These are phyloP conservation scores for Penicillium turbatum DNA, from an alignment of 495 filamentous ascomycete genomes.

Conservation along the genomic window DNA sequence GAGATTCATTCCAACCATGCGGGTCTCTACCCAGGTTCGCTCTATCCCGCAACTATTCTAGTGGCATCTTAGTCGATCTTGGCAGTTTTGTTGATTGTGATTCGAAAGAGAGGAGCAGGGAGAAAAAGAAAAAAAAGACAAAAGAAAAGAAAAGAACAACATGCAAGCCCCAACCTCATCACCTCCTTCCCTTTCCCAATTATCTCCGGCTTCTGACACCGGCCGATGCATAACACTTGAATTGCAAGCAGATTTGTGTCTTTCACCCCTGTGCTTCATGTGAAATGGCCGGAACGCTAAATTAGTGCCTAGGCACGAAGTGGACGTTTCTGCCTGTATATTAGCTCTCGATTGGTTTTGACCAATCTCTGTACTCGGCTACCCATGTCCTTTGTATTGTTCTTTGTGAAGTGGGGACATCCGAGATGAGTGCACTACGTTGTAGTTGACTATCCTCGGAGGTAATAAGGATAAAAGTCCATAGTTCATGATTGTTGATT, in stretches of 20 bases:
- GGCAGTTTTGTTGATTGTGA: slow-evolving; percentile 1
- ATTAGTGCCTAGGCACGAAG: not conserved
- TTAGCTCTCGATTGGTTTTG: not conserved
- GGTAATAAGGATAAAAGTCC: not conserved
- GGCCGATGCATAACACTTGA: slow-evolving; percentile 5
- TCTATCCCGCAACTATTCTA: slow-evolving; percentile 9
- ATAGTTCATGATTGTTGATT: not conserved
- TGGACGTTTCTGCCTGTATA: not conserved
- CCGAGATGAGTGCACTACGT: not conserved
- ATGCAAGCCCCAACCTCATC: not conserved
- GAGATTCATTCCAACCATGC: slow-evolving; percentile 9
- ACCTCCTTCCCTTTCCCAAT: not conserved
- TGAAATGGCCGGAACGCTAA: slow-evolving; percentile 4
- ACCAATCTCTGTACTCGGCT: not conserved
- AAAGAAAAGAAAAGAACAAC: not conserved
- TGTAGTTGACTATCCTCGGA: not conserved
- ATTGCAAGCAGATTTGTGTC: not conserved
- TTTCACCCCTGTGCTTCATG: slow-evolving; percentile 2
- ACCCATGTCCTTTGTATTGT: not conserved
- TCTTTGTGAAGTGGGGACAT: not conserved
- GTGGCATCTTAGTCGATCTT: slow-evolving; percentile 16
- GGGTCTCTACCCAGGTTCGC: slow-evolving; percentile 24
- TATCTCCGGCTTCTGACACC: slow-evolving; percentile 5
- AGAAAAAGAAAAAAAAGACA: not conserved
- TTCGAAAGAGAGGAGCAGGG: not conserved